Percentiles rank a stretch among this genome's conserved stretches.
Conservation (phyloP, 1,139 yeast species). For the Wickerhamomyces sp. region DNA sequence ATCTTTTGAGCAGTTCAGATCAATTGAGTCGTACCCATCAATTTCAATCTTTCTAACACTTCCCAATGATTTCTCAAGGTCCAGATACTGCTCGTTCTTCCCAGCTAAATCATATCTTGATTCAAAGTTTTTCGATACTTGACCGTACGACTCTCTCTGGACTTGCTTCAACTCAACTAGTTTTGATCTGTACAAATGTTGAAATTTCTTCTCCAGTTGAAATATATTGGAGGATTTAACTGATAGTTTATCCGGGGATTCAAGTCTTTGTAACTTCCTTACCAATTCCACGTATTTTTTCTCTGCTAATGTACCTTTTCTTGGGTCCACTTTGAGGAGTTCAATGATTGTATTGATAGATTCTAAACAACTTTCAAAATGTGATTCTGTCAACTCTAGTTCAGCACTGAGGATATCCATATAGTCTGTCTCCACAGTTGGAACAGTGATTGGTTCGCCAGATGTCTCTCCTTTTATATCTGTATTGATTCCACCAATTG, state of each 20-base stretch:
- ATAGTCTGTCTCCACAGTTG: conserved; percentile 3
- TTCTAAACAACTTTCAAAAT: conserved; percentile 6
- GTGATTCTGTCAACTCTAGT: conserved; percentile 11
- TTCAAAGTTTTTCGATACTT: conserved; percentile 14
- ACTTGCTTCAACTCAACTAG: conserved; percentile 5
- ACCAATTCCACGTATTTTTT: background rate
- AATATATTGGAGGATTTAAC: conserved; percentile 2
- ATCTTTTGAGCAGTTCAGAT: conserved; percentile 13
- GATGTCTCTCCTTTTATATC: background rate
- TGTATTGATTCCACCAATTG: background rate
- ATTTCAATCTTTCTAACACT: conserved; percentile 12
- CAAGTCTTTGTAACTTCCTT: background rate
- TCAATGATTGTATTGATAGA: conserved; percentile 6
- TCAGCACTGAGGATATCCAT: conserved; percentile 8
- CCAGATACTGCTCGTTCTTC: conserved; percentile 8
- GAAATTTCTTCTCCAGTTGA: conserved; percentile 14
- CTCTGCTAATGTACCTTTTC: background rate
- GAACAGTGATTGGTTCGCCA: conserved; percentile 2
- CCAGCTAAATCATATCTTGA: conserved; percentile 13
- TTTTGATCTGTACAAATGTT: conserved; percentile 6
- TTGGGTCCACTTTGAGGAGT: background rate
- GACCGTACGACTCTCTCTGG: conserved; percentile 8
- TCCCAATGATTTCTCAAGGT: conserved; percentile 11
- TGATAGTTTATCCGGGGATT: background rate
- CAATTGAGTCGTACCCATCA: conserved; percentile 7